A percentile compares a stretch with the other conserved stretches of the same genome.
These are phyloP conservation scores for Lentinula sp. DNA, from an alignment of 768 basidiomycete species.

Conservation along the genomic window DNA sequence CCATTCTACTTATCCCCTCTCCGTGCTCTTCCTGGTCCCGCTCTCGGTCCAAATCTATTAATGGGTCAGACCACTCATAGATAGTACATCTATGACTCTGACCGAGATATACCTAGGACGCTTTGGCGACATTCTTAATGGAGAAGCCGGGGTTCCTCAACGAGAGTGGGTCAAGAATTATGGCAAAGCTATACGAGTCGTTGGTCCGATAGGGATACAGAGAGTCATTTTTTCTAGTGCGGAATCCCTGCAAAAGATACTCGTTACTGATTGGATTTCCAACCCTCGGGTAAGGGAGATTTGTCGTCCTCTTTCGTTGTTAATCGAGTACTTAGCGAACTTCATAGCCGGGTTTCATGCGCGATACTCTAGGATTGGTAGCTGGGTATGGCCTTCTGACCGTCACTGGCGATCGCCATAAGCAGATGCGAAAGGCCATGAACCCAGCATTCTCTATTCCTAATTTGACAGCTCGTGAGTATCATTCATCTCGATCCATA, in stretches of 20 bases:
- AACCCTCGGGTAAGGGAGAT: slow-evolving; percentile 32
- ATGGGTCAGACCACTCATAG: neutral
- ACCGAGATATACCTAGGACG: neutral
- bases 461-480: slow-evolving; percentile 29
- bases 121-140: neutral
- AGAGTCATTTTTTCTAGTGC: slow-evolving; percentile 37
- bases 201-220: slow-evolving; percentile 41
- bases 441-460: slow-evolving; percentile 46
- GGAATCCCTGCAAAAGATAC: slow-evolving; percentile 37
- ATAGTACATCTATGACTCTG: neutral
- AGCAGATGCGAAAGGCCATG: slow-evolving; percentile 44
- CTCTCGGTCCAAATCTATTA: neutral
- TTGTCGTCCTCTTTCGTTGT: neutral
- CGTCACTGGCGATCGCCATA: slow-evolving; percentile 42
- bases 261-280: slow-evolving; percentile 38
- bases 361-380: slow-evolving; percentile 33
- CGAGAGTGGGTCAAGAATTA: slow-evolving; percentile 41
- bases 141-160: slow-evolving; percentile 36
- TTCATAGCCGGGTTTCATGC: slow-evolving; percentile 35
- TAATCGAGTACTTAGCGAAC: neutral
- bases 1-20: slow-evolving; percentile 1
- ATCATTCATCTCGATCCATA: neutral
- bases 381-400: slow-evolving; percentile 43
- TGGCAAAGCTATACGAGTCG: slow-evolving; percentile 35
- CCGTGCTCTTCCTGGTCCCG: neutral